Base-by-base conservation (phyloP, 768 basidiomycete species). In the Auriscalpium microsporum region DNA sequence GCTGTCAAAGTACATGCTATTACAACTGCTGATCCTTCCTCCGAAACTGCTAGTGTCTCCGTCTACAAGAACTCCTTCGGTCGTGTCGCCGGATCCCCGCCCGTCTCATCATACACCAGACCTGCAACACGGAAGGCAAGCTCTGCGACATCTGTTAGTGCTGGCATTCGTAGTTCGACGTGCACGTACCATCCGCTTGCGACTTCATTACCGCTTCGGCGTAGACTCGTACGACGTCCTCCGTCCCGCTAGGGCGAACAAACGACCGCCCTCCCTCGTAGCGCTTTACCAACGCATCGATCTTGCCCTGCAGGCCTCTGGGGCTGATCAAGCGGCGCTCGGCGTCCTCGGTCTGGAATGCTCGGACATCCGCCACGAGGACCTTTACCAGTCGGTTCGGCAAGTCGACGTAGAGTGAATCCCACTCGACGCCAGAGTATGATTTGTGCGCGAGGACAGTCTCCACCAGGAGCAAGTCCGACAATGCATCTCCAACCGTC, bases 161-260 rank as follows among this genome's bases (percentile, higher is more conserved):
- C 55, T 52, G 14, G 60, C 56, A 33, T 52, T 53, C 28, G 40
- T 23, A 44, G 21, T 54, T n/a, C 37, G 23, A 13, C 34, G 17
- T 45, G 19, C 3, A 75, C 86, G 65, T 61, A 96, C 95, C 89
- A 68, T 94, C 92, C 17, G 88, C 91, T 62, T 87, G 84, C 13
- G 79, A 69, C 57, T 79, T 81, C 44, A 81, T 72, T 47, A 74
- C 76, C 1, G 96, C 95, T 69, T 99, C 96, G 1, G 94, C 96
- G 66, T 98, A 99, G 14, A 99, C 94, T 56, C 96, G 79, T 7
- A 99, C 96, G 23, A 95, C 94, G 65, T 99, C 94, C 69, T 99
- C 96, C 21, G 96, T 99, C 9, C 96, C 96, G 69, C 93, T 95
- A 2, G 96, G 96, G 55, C 96, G 72, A 16, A 98, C 96, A 65